A percentile compares a stretch with the other conserved stretches of the same genome.
phyloP scores from a whole-genome alignment of 345 rosid genomes.

The Bruguiera parviflora region DNA sequence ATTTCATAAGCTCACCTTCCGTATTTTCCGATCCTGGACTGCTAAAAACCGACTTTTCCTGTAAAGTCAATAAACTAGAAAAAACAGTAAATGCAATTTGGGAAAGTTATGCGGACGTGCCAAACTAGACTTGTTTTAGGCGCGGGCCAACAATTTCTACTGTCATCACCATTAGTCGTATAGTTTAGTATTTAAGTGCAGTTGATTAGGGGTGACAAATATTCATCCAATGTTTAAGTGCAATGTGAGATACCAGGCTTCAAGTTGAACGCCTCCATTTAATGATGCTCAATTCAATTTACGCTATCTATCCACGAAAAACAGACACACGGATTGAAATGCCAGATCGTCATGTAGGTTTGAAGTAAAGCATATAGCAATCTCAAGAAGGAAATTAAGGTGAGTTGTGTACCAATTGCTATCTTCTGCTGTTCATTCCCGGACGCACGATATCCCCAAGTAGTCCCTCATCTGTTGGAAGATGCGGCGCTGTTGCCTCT shows the following conservation, averaged over 20 bases:
- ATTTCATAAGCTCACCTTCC: background rate
- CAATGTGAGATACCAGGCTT: no score
- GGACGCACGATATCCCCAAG: slow-evolving; percentile 88
- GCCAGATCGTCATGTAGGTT: background rate
- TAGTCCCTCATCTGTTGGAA: slow-evolving; percentile 58
- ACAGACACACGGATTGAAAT: no score
- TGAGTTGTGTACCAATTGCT: slow-evolving; percentile 26
- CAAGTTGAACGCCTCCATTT: no score
- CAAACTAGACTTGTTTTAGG: no score
- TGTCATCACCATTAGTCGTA: no score
- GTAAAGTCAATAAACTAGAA: background rate
- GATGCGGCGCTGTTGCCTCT: slow-evolving; percentile 18
- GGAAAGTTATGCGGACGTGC: no score
- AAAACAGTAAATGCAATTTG: background rate
- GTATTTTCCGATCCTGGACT: background rate
- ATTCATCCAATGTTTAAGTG: no score
- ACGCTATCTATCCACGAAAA: no score
- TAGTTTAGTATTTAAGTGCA: no score
- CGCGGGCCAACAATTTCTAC: no score
- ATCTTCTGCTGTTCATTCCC: slow-evolving; percentile 58
- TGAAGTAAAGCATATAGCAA: background rate
- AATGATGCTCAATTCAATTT: no score
- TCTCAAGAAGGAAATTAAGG: background rate
- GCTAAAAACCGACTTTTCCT: background rate
- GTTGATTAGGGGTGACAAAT: no score